Evolutionary conservation across 1,284 basidiomycete genomes (phyloP), one percentile per base, ranked within the genome.

Genomic region (Phlebopus sp.): DNA sequence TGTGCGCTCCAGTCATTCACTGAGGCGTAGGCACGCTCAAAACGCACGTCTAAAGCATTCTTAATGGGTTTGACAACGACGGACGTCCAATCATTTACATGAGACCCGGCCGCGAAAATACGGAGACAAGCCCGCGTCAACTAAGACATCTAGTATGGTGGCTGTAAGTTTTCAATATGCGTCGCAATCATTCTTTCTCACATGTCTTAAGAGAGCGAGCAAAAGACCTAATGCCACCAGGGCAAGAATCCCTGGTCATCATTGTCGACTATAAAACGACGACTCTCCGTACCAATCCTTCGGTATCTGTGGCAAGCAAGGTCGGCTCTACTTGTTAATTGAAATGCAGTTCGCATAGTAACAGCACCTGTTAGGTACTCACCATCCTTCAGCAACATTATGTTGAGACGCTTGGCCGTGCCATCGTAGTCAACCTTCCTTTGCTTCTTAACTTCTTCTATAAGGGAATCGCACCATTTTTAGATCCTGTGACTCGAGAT

Each of bases 351-450:
- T 29, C 27, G 27, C 27, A 8, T 29, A 5, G 27, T 29, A 29
- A 29, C 7, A 29, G 7, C 8, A 29, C 4, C 27, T 11, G 43
- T 44, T 55, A 82, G 77, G 82, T 90, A 2, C 75, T 94, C 18
- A 74, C 79, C 51, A 93, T 97, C 55, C 75, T 97, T 32, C 93
- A 96, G 67, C 82, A 92, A 55, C 92, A 96, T 67, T 97, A 97
- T 59, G 86, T 89, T 29, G 92, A 95, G 69, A 86, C 90, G 4
- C 79, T 96, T 25, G 93, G 92, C 17, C 79, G 90, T 15, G 92
- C 90, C 11, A 75, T 95, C 34, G 84, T 95, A 32, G 81, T 89
- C 42, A 92, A 94, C 63, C 83, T 92, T 43, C 92, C 92, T 11
- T 67, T 74, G 54, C 73, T 92, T 45, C 77, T 93, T 49, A 88